Evolutionary conservation across 192 early-diverging fungal genomes (phyloP), one percentile per base, ranked within the genome.

Genomic region (Linnemannia schmuckeri): DNA sequence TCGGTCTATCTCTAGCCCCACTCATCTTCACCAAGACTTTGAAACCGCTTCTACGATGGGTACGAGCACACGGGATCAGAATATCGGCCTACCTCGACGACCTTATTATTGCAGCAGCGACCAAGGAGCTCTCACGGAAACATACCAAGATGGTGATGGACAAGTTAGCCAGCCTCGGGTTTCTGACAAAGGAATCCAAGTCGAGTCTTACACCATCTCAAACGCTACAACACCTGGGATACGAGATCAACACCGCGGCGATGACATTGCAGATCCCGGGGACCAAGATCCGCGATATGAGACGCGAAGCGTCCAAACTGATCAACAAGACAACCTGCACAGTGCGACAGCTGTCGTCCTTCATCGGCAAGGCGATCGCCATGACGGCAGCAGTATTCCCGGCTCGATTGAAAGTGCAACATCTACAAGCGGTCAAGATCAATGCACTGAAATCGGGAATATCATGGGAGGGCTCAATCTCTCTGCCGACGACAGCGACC

Each of bases 1-100:
- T 88, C 57, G 76, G 88, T 17, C 72, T 77, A 15, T 55, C 75
- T 9, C 27, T 78, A 5, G 78, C 87, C 10, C 82, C 85, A 0
- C 79, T 88, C 1, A 74, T 90, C 15, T 87, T 88, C 70, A 90
- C 79, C 1, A 89, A 88, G 71, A 49, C 85, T 1, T 72, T 82
- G 40, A 77, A 52, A 18, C 88, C 83, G 15, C 27, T 85, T 17
- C 63, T 82, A 3, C 44, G 78, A 13, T 82, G 78, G 87, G 87
- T 82, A 3, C 42, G 79, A 0, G 22, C 46, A 6, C 70, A 57
- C 6, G 87, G 87, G 0, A 88, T 78, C 42, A 33, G 81, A 18
- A 78, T 83, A 9, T 72, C 76, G 0, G 82, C 82, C 0, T 88
- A 88, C 35, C 63, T 88, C 37, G 87, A 88, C 76, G 82, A 88